Evolutionary conservation across 1,284 basidiomycete genomes (phyloP).

Genomic region (Fomitopsis palustris): DNA sequence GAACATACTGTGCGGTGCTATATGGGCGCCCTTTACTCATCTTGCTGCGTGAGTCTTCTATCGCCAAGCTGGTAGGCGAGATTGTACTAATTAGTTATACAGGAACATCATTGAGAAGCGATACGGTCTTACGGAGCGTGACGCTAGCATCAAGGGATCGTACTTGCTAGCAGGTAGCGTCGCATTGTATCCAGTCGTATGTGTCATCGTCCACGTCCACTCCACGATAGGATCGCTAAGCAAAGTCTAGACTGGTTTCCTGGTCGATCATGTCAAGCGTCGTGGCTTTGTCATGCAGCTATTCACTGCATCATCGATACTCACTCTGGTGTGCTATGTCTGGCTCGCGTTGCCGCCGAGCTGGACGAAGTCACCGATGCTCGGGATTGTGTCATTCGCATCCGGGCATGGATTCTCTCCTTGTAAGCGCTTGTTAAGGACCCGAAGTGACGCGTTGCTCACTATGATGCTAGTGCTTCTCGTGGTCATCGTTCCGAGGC

Average conservation of each 20-base stretch:
- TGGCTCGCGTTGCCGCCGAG: conserved; percentile 64
- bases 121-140: conserved; percentile 56
- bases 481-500: conserved; percentile 70
- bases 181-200: conserved; percentile 69
- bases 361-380: conserved; percentile 55
- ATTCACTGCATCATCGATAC: conserved; percentile 54
- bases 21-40: conserved; percentile 79
- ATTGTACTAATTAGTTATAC: neutral
- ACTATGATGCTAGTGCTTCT: conserved; percentile 49
- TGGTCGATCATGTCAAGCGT: conserved; percentile 57
- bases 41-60: conserved; percentile 59
- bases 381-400: conserved; percentile 61
- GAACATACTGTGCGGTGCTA: conserved; percentile 72
- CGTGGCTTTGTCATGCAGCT: conserved; percentile 55
- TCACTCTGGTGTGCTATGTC: conserved; percentile 60
- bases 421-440: conserved; percentile 37
- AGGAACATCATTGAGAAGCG: conserved; percentile 76
- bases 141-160: conserved; percentile 63
- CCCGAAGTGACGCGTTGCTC: neutral
- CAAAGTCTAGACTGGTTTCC: conserved; percentile 48
- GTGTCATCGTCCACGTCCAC: conserved; percentile 16
- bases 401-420: conserved; percentile 74
- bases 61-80: neutral
- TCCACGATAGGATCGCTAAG: neutral
- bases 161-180: conserved; percentile 74